Percentiles rank a stretch among this genome's conserved stretches.
Conservation (phyloP, 73 alveolate genomes). For the Blepharisma stoltei region DNA sequence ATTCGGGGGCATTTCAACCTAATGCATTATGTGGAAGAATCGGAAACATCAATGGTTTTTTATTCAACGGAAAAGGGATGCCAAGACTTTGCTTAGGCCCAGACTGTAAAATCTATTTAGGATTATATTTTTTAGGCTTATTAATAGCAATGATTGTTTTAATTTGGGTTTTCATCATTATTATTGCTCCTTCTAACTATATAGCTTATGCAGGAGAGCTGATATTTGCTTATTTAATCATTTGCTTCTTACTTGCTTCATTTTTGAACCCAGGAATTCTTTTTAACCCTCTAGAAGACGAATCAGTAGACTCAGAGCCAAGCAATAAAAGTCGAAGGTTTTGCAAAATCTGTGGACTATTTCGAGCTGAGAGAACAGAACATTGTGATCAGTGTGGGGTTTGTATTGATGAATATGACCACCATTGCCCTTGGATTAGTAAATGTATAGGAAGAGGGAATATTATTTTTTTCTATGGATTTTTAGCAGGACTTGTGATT, state of each 20-base stretch:
- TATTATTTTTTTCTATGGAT: conserved; percentile 41
- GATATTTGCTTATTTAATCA: background rate
- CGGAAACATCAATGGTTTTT: conserved; percentile 7
- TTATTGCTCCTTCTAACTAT: background rate
- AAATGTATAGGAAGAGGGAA: conserved; percentile 68
- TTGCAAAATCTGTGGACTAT: conserved; percentile 47
- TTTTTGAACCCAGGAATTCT: conserved; percentile 14
- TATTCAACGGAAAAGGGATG: conserved; percentile 18
- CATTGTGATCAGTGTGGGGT: conserved; percentile 74
- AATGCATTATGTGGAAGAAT: background rate
- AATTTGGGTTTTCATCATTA: background rate
- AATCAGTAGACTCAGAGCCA: too few species aligned
- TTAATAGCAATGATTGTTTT: background rate
- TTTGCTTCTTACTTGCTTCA: background rate
- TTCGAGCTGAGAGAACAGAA: conserved; percentile 33
- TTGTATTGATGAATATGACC: conserved; percentile 57
- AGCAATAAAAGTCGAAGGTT: background rate
- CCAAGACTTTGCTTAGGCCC: conserved; percentile 18
- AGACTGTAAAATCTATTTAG: conserved; percentile 8
- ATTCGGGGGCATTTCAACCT: too few species aligned
- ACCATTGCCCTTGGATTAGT: conserved; percentile 83
- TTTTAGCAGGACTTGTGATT: conserved; percentile 29
- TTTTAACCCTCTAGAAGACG: too few species aligned
- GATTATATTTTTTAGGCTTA: background rate
- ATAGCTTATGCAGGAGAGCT: background rate